These are phyloP conservation scores for Helotiales sp. DNA, from an alignment of 2,329 filamentous ascomycete species.

Conservation along the genomic window DNA sequence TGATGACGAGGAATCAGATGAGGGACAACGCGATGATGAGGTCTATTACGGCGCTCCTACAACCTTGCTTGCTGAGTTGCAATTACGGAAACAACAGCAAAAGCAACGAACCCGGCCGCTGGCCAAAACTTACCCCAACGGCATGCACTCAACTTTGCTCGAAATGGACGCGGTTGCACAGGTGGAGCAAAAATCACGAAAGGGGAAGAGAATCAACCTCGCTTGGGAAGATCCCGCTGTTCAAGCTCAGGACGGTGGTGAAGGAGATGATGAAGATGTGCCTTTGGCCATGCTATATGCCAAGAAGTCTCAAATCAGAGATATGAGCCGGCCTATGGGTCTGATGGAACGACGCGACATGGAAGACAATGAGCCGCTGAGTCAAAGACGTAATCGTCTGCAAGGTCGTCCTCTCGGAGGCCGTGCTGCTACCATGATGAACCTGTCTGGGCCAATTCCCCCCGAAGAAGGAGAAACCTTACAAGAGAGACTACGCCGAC, in stretches of 20 bases:
- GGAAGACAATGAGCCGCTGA: slow-evolving; percentile 84
- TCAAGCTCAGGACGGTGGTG: slow-evolving; percentile 52
- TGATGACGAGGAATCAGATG: slow-evolving; percentile 52
- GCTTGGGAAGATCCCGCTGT: slow-evolving; percentile 80
- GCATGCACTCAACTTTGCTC: slow-evolving; percentile 88
- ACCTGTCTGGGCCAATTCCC: slow-evolving; percentile 27
- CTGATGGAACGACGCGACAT: slow-evolving; percentile 81
- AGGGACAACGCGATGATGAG: slow-evolving; percentile 50
- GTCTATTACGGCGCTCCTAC: slow-evolving; percentile 76
- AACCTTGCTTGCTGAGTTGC: slow-evolving; percentile 89
- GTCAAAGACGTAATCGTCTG: slow-evolving; percentile 40
- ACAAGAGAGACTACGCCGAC: slow-evolving; percentile 65
- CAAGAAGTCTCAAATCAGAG: slow-evolving; percentile 49
- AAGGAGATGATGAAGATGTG: slow-evolving; percentile 79
- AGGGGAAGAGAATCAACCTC: slow-evolving; percentile 77
- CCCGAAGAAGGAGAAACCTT: slow-evolving; percentile 66
- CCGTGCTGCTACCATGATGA: slow-evolving; percentile 40
- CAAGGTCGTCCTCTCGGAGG: slow-evolving; percentile 32
- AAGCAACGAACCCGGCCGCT: slow-evolving; percentile 77
- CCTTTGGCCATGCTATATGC: slow-evolving; percentile 83
- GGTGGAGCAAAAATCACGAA: slow-evolving; percentile 75
- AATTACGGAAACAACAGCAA: slow-evolving; percentile 87
- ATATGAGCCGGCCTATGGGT: slow-evolving; percentile 70
- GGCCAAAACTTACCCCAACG: slow-evolving; percentile 66
- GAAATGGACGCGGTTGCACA: slow-evolving; percentile 91